A percentile compares a stretch with the other conserved stretches of the same genome.
phyloP scores from a whole-genome alignment of 1,284 basidiomycete species.

The Macrocystidia cucumis region DNA sequence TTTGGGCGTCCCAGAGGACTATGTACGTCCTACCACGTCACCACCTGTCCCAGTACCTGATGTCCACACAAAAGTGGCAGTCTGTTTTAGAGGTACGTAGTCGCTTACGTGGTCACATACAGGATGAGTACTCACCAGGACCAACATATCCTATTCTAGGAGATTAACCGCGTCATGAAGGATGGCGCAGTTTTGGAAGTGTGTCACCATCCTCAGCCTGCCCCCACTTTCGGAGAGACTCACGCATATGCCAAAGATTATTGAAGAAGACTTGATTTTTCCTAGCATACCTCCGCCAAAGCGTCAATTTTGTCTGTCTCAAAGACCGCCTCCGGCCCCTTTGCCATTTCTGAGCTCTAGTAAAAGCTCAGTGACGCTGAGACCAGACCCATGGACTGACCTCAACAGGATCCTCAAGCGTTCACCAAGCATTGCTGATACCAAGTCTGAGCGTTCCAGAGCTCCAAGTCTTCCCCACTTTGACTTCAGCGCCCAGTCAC shows the following conservation, averaged over 20 bases:
- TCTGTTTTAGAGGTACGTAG: slow-evolving; percentile 45
- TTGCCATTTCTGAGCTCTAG: no score
- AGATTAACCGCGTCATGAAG: slow-evolving; percentile 55
- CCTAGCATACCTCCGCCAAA: slow-evolving; percentile 34
- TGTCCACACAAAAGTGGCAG: slow-evolving; percentile 32
- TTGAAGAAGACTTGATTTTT: slow-evolving; percentile 69
- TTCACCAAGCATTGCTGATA: no score
- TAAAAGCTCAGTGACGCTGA: slow-evolving; percentile 15
- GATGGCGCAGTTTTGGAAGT: slow-evolving; percentile 61
- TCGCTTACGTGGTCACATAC: slow-evolving; percentile 12
- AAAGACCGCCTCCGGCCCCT: no score
- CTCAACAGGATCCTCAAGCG: slow-evolving; percentile 11
- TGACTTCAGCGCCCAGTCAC: no score
- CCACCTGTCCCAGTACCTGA: slow-evolving; percentile 7
- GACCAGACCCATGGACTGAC: slow-evolving; percentile 14
- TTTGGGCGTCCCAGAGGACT: slow-evolving; percentile 63
- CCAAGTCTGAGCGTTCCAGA: no score
- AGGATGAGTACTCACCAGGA: slow-evolving; percentile 6
- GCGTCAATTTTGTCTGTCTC: no score
- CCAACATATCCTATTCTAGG: slow-evolving; percentile 40
- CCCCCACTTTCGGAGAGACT: neutral
- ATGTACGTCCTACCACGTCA: slow-evolving; percentile 31
- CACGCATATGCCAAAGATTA: slow-evolving; percentile 41
- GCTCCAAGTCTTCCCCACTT: no score
- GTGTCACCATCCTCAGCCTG: slow-evolving; percentile 8